Base-by-base conservation (phyloP, 192 early-diverging fungal species). In the Paraglomus occultum region DNA sequence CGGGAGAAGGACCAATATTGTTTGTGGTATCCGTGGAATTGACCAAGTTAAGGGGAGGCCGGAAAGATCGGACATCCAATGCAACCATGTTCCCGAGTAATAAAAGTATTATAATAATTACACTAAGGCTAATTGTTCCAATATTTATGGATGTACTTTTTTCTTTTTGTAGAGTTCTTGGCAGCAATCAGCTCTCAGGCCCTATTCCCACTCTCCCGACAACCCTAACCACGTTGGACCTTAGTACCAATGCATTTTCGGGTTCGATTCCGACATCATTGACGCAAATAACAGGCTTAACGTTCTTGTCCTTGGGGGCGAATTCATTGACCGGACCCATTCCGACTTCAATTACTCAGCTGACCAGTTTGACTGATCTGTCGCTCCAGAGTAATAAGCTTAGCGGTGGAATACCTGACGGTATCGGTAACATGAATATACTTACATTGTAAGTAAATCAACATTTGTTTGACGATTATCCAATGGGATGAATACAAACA, bases 381-480 rank as follows among this genome's bases (percentile, higher is more conserved):
- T 8, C 15, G 5, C 23, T 68, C 2, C 14, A 66, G 39, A 51
- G 52, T 69, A 69, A 69, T 48, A 15, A 69, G 18, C 48, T 69
- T 42, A 47, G 9, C 38, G 67, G 67, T 38, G 40, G 17, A 39
- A 69, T 69, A 47, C 65, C 65, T 18, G 67, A 47, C n/a, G 1
- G 11, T 17, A 12, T 69, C 12, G 67, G 67, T 11, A 5, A 8
- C 0, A 0, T 69, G 8, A 39, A 55, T 9, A 38, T 69, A 22
- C 15, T 0, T 9, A 40, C 0, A 46, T 43, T 69, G 67, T 69
- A 69, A 57, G 67, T 67, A 17, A 31, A 31, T 31, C 31, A 31
- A 31, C 31, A 31, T 2, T 31, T 31, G 31, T 31, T 31, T 31
- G 31, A 31, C 31, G 31, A 31, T 31, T 31, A 31, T 31, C 31